Evolutionary conservation across 164 flowering plant species (phyloP).

Genomic region (Annona squamosa): DNA sequence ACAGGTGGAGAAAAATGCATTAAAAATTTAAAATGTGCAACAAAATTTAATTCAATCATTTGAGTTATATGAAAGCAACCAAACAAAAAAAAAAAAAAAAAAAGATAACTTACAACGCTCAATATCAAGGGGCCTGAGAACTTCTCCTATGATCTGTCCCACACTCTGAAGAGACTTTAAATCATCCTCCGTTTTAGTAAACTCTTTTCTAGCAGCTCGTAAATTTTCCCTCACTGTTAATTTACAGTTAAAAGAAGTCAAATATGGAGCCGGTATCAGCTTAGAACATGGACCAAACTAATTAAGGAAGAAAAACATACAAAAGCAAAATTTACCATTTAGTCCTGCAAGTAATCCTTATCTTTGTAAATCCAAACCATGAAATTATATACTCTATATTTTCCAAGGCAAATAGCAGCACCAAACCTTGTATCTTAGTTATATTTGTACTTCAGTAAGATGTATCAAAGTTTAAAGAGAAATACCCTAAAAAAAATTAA

Average conservation of each 20-base stretch:
- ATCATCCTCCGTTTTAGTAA: constrained; percentile 85
- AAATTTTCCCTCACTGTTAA: constrained; percentile 70
- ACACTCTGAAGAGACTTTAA: constrained; percentile 92
- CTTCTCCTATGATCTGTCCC: constrained; percentile 95
- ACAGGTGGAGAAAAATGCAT: not conserved
- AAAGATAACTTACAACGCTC: constrained; percentile 60
- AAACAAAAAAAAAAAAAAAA: no score
- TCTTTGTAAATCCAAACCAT: not conserved
- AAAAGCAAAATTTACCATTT: no score
- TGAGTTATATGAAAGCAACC: not conserved
- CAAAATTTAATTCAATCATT: not conserved
- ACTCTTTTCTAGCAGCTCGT: constrained; percentile 64
- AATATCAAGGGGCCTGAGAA: constrained; percentile 85
- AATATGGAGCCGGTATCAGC: not conserved
- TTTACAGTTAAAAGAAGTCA: constrained; percentile 1
- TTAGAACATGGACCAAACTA: not conserved
- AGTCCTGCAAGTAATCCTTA: not conserved
- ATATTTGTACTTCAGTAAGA: no score
- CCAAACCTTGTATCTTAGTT: not conserved
- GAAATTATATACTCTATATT: not conserved
- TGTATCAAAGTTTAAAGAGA: no score
- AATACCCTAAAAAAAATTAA: no score
- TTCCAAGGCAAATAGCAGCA: not conserved
- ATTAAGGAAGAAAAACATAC: not conserved
- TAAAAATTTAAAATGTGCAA: not conserved